A percentile compares a stretch with the other conserved stretches of the same genome.
phyloP scores from a whole-genome alignment of 139 green algal species.

The Trebouxia sp. region DNA sequence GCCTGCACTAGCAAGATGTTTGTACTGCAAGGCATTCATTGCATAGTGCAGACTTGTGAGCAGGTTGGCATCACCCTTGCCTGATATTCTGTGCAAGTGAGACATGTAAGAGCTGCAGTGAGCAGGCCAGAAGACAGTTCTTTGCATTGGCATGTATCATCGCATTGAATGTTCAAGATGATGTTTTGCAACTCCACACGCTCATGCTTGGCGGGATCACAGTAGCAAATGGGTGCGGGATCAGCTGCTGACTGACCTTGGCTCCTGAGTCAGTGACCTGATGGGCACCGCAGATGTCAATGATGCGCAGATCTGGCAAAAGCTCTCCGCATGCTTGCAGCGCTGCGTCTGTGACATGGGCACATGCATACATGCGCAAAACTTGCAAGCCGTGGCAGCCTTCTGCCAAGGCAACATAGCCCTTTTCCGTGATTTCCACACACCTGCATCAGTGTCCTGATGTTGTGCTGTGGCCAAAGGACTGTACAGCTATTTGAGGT shows the following conservation, averaged over 20 bases:
- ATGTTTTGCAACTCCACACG: no score
- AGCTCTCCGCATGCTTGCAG: slow-evolving; percentile 8
- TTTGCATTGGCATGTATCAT: no score
- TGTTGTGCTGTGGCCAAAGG: neutral
- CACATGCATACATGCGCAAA: slow-evolving; percentile 36
- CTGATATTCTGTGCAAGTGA: neutral
- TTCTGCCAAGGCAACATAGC: neutral
- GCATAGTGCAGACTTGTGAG: neutral
- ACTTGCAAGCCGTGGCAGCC: slow-evolving; percentile 17
- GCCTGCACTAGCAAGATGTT: neutral
- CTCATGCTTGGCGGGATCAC: no score
- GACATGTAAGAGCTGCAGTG: no score
- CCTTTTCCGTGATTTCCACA: slow-evolving; percentile 20
- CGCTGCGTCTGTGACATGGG: neutral
- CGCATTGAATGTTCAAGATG: no score
- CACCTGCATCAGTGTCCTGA: slow-evolving; percentile 28
- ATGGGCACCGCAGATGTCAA: slow-evolving; percentile 29
- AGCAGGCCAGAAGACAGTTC: no score
- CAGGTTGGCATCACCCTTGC: neutral
- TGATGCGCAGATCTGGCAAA: slow-evolving; percentile 5
- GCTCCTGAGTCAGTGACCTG: slow-evolving; percentile 9
- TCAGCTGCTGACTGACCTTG: neutral
- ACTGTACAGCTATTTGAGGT: neutral
- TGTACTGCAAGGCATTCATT: neutral
- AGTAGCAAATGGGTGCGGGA: no score